These are phyloP conservation scores for Anthostomella pinea DNA, from an alignment of 2,329 filamentous ascomycete species.

Conservation along the genomic window DNA sequence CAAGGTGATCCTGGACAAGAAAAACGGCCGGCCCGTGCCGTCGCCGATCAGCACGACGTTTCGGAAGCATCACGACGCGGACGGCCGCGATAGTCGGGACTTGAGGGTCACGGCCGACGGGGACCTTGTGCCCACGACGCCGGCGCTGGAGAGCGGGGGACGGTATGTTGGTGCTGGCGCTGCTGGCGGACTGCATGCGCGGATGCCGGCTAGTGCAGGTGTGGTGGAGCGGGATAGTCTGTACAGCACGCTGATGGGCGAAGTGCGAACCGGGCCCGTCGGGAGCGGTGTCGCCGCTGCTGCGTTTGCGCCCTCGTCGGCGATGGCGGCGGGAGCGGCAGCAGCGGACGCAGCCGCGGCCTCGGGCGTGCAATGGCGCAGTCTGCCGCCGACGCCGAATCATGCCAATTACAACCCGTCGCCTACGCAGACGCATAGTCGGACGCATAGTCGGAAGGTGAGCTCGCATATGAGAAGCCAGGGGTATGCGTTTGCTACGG, in stretches of 20 bases:
- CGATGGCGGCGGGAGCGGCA: background rate
- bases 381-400: background rate
- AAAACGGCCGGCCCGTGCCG: constrained; percentile 2
- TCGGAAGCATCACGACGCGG: background rate
- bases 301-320: too few species aligned
- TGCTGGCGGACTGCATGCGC: constrained; percentile 13
- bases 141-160: constrained; percentile 24
- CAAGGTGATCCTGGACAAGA: constrained; percentile 9
- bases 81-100: constrained; percentile 2
- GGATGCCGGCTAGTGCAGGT: constrained; percentile 3
- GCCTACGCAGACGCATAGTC: too few species aligned
- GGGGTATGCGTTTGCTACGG: too few species aligned
- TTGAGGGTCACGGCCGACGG: constrained; percentile 11
- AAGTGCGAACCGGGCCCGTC: constrained; percentile 16
- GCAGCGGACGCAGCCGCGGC: constrained; percentile 2
- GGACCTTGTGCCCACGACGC: constrained; percentile 21
- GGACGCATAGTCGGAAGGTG: too few species aligned
- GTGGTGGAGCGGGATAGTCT: constrained; percentile 10
- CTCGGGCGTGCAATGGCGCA: background rate
- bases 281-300: too few species aligned
- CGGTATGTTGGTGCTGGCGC: constrained; percentile 1
- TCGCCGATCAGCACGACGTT: constrained; percentile 11
- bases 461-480: too few species aligned
- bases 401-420: too few species aligned
- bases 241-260: constrained; percentile 15